Evolutionary conservation across 371 early-diverging fungal genomes (phyloP), one percentile per base, ranked within the genome.

Genomic region (Mucor irregularis): DNA sequence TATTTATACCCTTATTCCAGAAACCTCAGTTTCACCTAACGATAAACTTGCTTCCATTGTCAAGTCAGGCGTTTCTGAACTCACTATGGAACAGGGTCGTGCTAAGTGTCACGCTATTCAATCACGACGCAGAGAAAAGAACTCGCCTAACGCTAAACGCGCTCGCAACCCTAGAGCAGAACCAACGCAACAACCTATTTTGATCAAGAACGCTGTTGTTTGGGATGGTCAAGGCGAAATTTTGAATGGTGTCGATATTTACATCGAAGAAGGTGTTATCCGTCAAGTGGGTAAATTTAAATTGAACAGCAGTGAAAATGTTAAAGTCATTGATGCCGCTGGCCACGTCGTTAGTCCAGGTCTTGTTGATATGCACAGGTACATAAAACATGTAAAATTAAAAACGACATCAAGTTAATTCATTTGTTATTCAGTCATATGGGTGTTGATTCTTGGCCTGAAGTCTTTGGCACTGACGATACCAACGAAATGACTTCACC

Each of bases 351-450:
- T 91, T 10, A 80, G 87, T 9, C 91, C 91, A 44, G 90, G 91
- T 45, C 56, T 91, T 17, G 86, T 91, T 5, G 91, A 90, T 62
- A 82, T 84, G 88, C 88, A 91, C 56, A 81, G 81, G 86, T 87
- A n/a, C n/a, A n/a, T n/a, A 75, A 58, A 16, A 31, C 11, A 24
- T 19, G 13, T 7, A 49, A 37, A 13, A 11, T 19, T 47, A 19
- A 6, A 43, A 10, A 11, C 21, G 31, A 33, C 17, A 22, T 31
- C 11, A n/a, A n/a, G n/a, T n/a, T n/a, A n/a, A n/a, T 16, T 30
- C 9, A 31, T 22, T 33, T 19, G 29, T 21, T 25, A 19, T 33
- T 42, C 24, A 81, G 83, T 48, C 83, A 82, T 69, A 60, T 81
- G 52, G 89, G 89, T 17, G 71, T 85, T 6, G 68, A 69, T 51